Evolutionary conservation across 441 rosid genomes (phyloP).

Genomic region (Erodium trifolium): DNA sequence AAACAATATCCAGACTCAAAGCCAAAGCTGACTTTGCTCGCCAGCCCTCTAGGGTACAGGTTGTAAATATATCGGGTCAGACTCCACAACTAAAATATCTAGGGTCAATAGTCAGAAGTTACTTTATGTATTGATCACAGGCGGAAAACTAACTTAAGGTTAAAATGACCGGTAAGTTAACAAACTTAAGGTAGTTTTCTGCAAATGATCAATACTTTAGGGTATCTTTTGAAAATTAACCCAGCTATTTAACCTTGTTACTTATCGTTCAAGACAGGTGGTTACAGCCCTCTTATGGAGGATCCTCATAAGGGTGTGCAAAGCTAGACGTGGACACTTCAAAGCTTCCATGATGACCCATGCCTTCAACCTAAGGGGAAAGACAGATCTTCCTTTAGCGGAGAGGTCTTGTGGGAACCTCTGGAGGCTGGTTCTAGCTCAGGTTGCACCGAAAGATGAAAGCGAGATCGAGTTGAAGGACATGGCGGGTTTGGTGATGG

Average conservation of each 20-base stretch:
- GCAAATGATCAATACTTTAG: no score
- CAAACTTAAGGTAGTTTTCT: no score
- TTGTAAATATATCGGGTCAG: conserved; percentile 5
- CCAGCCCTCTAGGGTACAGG: conserved; percentile 16
- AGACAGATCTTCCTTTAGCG: conserved; percentile 16
- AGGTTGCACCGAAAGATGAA: background rate
- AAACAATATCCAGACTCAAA: no score
- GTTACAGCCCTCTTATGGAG: no score
- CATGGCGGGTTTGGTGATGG: conserved; percentile 7
- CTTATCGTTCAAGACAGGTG: no score
- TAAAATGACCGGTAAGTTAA: no score
- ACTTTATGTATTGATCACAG: no score
- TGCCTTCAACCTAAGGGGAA: conserved; percentile 19
- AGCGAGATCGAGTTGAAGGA: background rate
- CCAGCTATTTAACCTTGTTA: no score
- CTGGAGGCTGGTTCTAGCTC: background rate
- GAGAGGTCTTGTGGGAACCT: conserved; percentile 21
- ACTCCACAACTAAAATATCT: no score
- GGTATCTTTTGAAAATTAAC: no score
- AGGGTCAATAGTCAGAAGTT: no score
- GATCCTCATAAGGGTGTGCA: conserved; percentile 12
- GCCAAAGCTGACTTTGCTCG: background rate
- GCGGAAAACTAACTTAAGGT: no score
- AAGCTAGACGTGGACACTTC: conserved; percentile 5
- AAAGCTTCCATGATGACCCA: conserved; percentile 14